phyloP scores from a whole-genome alignment of 2,329 filamentous ascomycete genomes.

The Fusarium lyarnte region DNA sequence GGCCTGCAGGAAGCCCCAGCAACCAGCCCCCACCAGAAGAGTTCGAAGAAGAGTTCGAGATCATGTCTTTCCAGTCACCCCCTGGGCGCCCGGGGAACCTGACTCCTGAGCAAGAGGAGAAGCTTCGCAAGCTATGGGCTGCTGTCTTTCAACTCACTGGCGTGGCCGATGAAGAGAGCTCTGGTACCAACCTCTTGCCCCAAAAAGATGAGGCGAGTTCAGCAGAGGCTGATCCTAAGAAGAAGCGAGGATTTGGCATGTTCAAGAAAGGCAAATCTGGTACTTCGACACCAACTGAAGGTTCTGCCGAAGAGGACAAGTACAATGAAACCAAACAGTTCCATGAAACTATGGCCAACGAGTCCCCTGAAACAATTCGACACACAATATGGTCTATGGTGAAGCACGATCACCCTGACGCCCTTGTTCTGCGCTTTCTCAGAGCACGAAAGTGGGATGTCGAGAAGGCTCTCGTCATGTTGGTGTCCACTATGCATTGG shows the following conservation, averaged over 20 bases:
- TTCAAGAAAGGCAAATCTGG: conserved; percentile 66
- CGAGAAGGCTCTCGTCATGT: conserved; percentile 91
- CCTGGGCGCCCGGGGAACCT: conserved; percentile 86
- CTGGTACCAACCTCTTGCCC: conserved; percentile 35
- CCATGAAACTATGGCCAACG: conserved; percentile 79
- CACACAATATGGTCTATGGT: conserved; percentile 91
- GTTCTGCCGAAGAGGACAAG: conserved; percentile 78
- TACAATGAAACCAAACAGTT: conserved; percentile 91
- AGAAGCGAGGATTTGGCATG: conserved; percentile 72
- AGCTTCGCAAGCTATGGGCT: conserved; percentile 88
- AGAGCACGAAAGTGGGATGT: conserved; percentile 96
- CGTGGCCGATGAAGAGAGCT: conserved; percentile 51
- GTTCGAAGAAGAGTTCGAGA: conserved; percentile 31
- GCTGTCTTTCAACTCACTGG: conserved; percentile 80
- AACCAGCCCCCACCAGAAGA: neutral
- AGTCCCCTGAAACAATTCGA: conserved; percentile 81
- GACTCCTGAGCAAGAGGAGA: conserved; percentile 88
- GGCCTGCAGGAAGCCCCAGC: conserved; percentile 9
- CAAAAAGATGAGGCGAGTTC: conserved; percentile 34
- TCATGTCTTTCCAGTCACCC: conserved; percentile 57
- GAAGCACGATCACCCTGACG: conserved; percentile 95
- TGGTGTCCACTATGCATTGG: conserved; percentile 95
- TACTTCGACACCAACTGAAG: conserved; percentile 51
- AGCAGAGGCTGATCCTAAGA: conserved; percentile 68
- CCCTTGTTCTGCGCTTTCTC: conserved; percentile 81